A percentile compares a stretch with the other conserved stretches of the same genome.
Conservation (phyloP, 129 eudicot genomes). For the Artemisia argyi region DNA sequence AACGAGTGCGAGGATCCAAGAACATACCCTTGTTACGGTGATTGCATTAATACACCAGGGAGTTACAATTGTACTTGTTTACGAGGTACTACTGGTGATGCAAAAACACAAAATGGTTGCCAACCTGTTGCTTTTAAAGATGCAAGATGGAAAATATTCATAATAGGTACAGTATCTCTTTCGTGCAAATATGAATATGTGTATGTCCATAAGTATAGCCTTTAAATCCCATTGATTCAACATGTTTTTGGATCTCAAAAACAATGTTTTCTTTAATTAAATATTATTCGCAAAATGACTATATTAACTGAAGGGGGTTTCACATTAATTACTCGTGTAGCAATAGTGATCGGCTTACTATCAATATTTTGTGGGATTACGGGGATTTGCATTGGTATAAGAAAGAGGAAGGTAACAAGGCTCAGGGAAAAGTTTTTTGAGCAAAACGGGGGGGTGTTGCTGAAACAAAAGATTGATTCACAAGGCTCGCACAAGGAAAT, state of each 20-base stretch:
- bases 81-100: slow-evolving; percentile 26
- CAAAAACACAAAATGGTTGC: background rate
- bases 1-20: slow-evolving; percentile 32
- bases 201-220: too few relatives aligned
- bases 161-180: too few relatives aligned
- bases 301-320: too few relatives aligned
- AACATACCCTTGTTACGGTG: slow-evolving; percentile 18
- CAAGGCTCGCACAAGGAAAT: background rate
- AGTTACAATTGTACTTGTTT: slow-evolving; percentile 40
- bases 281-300: too few relatives aligned
- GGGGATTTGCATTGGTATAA: background rate
- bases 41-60: slow-evolving; percentile 39
- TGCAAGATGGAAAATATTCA: background rate
- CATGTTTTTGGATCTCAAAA: too few relatives aligned
- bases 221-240: too few relatives aligned
- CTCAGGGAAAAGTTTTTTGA: slow-evolving; percentile 11
- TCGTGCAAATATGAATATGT: too few relatives aligned
- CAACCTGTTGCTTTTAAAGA: background rate
- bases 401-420: background rate
- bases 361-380: background rate
- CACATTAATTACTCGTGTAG: too few relatives aligned
- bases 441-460: slow-evolving; percentile 5
- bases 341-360: background rate
- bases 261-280: too few relatives aligned
- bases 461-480: slow-evolving; percentile 15